These are phyloP conservation scores for Marvania coccoides DNA, from an alignment of 139 green algal species.

Conservation along the genomic window DNA sequence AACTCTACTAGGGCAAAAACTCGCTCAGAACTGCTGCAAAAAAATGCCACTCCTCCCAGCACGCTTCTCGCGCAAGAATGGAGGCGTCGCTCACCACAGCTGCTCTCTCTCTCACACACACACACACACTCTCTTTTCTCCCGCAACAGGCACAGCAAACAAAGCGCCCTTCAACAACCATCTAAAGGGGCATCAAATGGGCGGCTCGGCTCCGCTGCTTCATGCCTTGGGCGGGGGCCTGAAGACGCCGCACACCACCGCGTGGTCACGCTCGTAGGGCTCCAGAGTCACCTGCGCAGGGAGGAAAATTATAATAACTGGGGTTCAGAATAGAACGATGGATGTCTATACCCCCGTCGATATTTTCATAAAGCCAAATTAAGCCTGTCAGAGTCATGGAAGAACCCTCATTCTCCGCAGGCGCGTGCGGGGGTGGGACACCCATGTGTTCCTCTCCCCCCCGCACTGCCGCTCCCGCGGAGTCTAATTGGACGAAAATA, in stretches of 20 bases:
- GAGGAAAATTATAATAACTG: neutral
- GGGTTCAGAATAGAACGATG: neutral
- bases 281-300: slow-evolving; percentile 91
- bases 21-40: no score
- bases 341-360: neutral
- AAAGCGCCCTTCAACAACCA: no score
- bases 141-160: no score
- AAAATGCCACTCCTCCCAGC: no score
- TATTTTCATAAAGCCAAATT: neutral
- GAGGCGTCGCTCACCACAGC: no score
- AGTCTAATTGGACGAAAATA: neutral
- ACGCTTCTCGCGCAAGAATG: no score
- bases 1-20: no score
- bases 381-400: slow-evolving; percentile 36
- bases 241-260: slow-evolving; percentile 88
- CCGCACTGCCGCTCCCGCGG: neutral
- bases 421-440: neutral
- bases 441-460: neutral
- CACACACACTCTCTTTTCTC: no score
- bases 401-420: slow-evolving; percentile 9
- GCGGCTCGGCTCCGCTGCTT: no score
- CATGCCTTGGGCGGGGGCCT: no score
- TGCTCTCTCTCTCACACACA: no score
- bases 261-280: slow-evolving; percentile 98
- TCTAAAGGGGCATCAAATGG: no score